Percentiles rank a stretch among this genome's conserved stretches.
Evolutionary conservation across 371 early-diverging fungal species (phyloP).

Genomic region (Rhizopus arrhizus): DNA sequence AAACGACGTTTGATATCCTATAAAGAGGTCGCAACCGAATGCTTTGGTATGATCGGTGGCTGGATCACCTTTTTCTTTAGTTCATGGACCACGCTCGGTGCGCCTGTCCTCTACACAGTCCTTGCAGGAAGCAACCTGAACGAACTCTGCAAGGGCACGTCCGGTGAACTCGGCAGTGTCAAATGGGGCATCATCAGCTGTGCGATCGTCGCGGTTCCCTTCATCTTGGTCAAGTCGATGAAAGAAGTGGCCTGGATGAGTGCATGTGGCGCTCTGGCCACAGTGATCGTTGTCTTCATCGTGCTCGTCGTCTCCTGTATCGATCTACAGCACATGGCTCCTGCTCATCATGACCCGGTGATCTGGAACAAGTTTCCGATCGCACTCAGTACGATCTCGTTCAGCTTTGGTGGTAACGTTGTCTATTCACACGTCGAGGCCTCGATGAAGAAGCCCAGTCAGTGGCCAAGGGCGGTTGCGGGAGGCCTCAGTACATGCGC

Average conservation of each 20-base stretch:
- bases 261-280: constrained; percentile 60
- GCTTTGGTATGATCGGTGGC: constrained; percentile 43
- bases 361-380: constrained; percentile 59
- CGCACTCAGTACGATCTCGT: constrained; percentile 69
- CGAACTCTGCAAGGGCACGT: constrained; percentile 39
- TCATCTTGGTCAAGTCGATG: constrained; percentile 59
- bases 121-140: constrained; percentile 55
- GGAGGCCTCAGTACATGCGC: constrained; percentile 73
- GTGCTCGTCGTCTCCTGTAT: constrained; percentile 48
- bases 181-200: constrained; percentile 73
- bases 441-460: constrained; percentile 76
- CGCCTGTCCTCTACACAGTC: constrained; percentile 60
- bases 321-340: constrained; percentile 22
- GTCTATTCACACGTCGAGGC: constrained; percentile 86
- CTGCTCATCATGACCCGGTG: constrained; percentile 43
- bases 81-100: constrained; percentile 57
- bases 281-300: constrained; percentile 47
- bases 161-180: constrained; percentile 32
- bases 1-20: constrained; percentile 46
- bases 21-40: constrained; percentile 40
- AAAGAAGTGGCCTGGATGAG: constrained; percentile 65
- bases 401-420: constrained; percentile 81
- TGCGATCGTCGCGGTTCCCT: constrained; percentile 53
- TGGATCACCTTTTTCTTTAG: constrained; percentile 57
- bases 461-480: constrained; percentile 73